Evolutionary conservation across 495 filamentous ascomycete species (phyloP).

Genomic region (Aspergillus affinis): DNA sequence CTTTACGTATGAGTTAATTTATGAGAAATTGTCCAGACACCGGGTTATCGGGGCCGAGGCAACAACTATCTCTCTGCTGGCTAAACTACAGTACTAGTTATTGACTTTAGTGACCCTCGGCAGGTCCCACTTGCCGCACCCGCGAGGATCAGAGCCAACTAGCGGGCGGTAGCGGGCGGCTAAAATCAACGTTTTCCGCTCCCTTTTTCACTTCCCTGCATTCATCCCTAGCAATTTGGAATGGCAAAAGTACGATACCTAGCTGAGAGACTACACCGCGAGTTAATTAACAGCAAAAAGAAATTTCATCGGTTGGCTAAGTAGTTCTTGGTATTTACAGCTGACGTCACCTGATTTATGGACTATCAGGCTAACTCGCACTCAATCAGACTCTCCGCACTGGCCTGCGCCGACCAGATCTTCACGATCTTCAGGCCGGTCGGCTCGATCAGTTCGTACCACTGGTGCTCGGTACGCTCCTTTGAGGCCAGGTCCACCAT

Average conservation of each 20-base stretch:
- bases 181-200: not conserved
- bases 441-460: conserved; percentile 33
- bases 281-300: too few relatives aligned
- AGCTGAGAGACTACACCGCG: not conserved
- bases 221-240: not conserved
- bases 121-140: too few relatives aligned
- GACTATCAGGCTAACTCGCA: conserved; percentile 35
- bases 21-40: too few relatives aligned
- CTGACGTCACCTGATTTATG: conserved; percentile 11
- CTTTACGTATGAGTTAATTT: too few relatives aligned
- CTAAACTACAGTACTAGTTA: too few relatives aligned
- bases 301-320: not conserved
- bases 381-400: conserved; percentile 42
- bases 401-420: conserved; percentile 34
- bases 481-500: conserved; percentile 32
- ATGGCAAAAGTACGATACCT: not conserved
- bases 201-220: not conserved
- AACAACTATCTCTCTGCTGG: too few relatives aligned
- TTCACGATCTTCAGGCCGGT: conserved; percentile 39
- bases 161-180: not conserved
- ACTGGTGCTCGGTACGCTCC: conserved; percentile 37
- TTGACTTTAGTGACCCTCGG: too few relatives aligned
- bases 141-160: not conserved
- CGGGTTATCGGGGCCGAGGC: too few relatives aligned
- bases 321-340: not conserved